phyloP scores from a whole-genome alignment of 192 early-diverging fungal genomes.

The Coemansia sp. region DNA sequence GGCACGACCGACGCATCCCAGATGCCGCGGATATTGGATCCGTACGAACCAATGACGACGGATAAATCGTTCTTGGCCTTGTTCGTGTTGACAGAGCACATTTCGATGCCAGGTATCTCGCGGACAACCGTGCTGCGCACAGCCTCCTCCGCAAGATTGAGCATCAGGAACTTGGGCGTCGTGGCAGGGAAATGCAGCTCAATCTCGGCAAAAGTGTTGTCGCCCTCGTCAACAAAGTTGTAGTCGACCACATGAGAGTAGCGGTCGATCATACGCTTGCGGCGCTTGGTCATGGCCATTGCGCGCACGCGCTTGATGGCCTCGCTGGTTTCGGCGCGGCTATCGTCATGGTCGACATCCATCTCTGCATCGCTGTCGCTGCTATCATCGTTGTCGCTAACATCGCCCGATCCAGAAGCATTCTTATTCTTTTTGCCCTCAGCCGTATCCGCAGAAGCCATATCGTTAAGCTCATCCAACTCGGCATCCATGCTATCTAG shows the following conservation, averaged over 20 bases:
- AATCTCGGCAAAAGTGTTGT: conserved; percentile 41
- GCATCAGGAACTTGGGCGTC: conserved; percentile 94
- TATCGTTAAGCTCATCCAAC: conserved; percentile 40
- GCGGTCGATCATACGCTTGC: conserved; percentile 53
- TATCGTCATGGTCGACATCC: conserved; percentile 48
- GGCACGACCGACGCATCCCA: conserved; percentile 66
- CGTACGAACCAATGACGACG: conserved; percentile 79
- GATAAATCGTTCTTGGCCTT: conserved; percentile 76
- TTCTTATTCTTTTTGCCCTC: neutral
- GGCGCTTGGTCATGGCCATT: conserved; percentile 23
- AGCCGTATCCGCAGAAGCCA: conserved; percentile 17
- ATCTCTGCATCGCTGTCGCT: conserved; percentile 32
- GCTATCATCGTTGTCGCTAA: conserved; percentile 23
- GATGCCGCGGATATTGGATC: conserved; percentile 87
- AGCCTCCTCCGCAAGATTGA: conserved; percentile 78
- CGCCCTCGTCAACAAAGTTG: conserved; percentile 40
- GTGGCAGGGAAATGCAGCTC: conserved; percentile 84
- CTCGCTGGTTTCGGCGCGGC: conserved; percentile 43
- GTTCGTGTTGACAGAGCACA: conserved; percentile 78
- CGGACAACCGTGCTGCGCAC: conserved; percentile 73
- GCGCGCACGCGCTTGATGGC: conserved; percentile 35
- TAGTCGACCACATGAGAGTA: conserved; percentile 69
- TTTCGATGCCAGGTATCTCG: conserved; percentile 80
- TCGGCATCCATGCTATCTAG: conserved; percentile 51
- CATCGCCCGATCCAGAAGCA: neutral